Evolutionary conservation across 345 rosid genomes (phyloP).

Genomic region (Nasturtium officinale): DNA sequence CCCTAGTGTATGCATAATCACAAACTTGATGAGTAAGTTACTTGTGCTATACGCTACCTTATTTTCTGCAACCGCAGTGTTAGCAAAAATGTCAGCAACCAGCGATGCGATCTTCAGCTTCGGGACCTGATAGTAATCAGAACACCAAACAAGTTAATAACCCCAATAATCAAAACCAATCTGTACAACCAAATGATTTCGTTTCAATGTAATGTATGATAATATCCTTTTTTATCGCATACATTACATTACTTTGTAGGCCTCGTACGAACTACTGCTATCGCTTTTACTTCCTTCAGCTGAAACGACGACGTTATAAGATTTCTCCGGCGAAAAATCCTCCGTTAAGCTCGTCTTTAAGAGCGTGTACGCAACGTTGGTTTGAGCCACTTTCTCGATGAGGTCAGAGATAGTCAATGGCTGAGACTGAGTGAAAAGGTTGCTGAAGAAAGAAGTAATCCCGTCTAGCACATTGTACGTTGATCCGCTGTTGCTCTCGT

Average conservation of each 20-base stretch:
- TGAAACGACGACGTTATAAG: constrained; percentile 79
- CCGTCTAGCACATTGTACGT: constrained; percentile 82
- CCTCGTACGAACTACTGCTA: constrained; percentile 50
- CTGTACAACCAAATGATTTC: constrained; percentile 15
- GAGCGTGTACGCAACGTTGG: constrained; percentile 75
- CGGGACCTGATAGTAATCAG: constrained; percentile 56
- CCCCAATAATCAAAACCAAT: neutral
- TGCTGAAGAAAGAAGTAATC: constrained; percentile 72
- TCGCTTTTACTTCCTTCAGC: constrained; percentile 61
- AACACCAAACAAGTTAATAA: constrained; percentile 28
- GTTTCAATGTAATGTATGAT: constrained; percentile 20
- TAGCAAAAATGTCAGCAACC: constrained; percentile 84
- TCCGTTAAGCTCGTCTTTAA: constrained; percentile 78
- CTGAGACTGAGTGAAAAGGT: constrained; percentile 71
- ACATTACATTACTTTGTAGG: constrained; percentile 99
- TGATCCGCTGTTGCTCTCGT: constrained; percentile 53
- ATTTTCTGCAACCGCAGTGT: constrained; percentile 86
- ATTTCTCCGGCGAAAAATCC: constrained; percentile 77
- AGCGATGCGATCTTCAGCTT: constrained; percentile 72
- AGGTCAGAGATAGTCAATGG: constrained; percentile 59
- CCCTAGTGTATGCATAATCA: neutral
- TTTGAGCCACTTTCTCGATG: constrained; percentile 64
- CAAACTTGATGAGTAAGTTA: neutral
- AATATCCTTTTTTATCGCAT: constrained; percentile 51
- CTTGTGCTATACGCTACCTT: constrained; percentile 56